Percentiles rank a stretch among this genome's conserved stretches.
phyloP scores from a whole-genome alignment of 225 moss, liverwort and hornwort species.

The Physcomitrium patens region DNA sequence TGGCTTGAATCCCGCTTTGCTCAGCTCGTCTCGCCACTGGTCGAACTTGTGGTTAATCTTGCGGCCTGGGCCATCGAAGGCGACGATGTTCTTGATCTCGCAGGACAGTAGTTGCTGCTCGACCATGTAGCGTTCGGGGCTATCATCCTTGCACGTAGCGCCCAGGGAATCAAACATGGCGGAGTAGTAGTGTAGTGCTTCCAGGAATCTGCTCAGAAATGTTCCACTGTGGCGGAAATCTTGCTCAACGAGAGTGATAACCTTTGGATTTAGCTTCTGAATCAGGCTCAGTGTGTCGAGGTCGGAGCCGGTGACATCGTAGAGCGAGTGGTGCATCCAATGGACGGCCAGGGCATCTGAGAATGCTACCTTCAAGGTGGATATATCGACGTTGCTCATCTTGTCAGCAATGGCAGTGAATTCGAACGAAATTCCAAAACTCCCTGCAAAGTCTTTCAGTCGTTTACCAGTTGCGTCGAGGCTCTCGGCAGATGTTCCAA shows the following conservation, averaged over 20 bases:
- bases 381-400: slow-evolving; percentile 63
- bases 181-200: slow-evolving; percentile 84
- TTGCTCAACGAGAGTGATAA: slow-evolving; percentile 79
- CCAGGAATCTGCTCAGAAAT: slow-evolving; percentile 78
- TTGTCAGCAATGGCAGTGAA: slow-evolving; percentile 65
- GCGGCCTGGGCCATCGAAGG: slow-evolving; percentile 30
- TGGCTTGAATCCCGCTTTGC: slow-evolving; percentile 43
- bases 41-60: slow-evolving; percentile 49
- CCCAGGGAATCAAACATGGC: slow-evolving; percentile 82
- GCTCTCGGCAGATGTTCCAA: slow-evolving; percentile 58
- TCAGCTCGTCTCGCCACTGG: slow-evolving; percentile 49
- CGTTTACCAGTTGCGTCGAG: slow-evolving; percentile 76
- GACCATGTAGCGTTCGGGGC: slow-evolving; percentile 67
- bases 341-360: slow-evolving; percentile 71
- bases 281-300: slow-evolving; percentile 54
- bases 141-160: slow-evolving; percentile 59
- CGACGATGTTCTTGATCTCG: slow-evolving; percentile 82
- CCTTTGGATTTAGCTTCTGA: slow-evolving; percentile 62
- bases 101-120: slow-evolving; percentile 86
- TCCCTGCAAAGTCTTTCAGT: slow-evolving; percentile 69
- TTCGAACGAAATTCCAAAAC: slow-evolving; percentile 65
- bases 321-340: slow-evolving; percentile 84
- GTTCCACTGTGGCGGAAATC: slow-evolving; percentile 69
- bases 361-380: slow-evolving; percentile 48
- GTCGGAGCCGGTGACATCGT: slow-evolving; percentile 80